phyloP scores from a whole-genome alignment of 306 rosid species.

The Myrica gale region DNA sequence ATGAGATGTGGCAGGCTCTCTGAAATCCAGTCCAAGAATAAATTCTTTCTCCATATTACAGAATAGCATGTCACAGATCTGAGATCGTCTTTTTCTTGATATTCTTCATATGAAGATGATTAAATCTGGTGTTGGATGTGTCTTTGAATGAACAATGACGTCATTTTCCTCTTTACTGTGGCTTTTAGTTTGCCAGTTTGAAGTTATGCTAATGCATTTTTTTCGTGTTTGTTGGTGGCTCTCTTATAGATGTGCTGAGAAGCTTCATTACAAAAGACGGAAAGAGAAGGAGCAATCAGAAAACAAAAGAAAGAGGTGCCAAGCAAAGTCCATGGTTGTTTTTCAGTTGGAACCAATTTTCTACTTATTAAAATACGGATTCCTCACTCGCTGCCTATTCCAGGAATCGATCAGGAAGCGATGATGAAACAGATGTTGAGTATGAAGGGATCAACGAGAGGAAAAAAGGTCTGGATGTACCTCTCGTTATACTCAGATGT shows the following conservation, averaged over 20 bases:
- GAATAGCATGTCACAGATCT: not conserved
- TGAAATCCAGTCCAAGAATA: not conserved
- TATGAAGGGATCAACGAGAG: constrained; percentile 45
- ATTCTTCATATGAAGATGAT: not conserved
- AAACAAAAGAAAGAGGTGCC: constrained; percentile 68
- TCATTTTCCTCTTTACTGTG: not conserved
- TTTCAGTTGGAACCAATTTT: not conserved
- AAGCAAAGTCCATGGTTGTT: constrained; percentile 10
- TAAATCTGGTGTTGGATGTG: not conserved
- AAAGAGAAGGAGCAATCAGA: constrained; percentile 69
- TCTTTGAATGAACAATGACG: not conserved
- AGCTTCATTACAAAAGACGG: constrained; percentile 75
- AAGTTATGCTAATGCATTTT: constrained; percentile 5
- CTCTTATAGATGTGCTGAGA: constrained; percentile 59
- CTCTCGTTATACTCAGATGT: constrained; percentile 8
- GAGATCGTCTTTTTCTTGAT: not conserved
- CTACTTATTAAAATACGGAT: constrained; percentile 12
- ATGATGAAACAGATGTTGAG: constrained; percentile 53
- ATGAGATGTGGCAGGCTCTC: not conserved
- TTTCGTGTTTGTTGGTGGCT: constrained; percentile 11
- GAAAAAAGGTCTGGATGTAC: constrained; percentile 53
- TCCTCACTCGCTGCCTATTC: constrained; percentile 36
- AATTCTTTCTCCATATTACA: not conserved
- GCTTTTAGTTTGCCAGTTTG: not conserved
- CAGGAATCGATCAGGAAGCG: constrained; percentile 65